Percentiles rank a stretch among this genome's conserved stretches.
phyloP scores from a whole-genome alignment of 2,329 filamentous ascomycete genomes.

The Aspergillus sp. region DNA sequence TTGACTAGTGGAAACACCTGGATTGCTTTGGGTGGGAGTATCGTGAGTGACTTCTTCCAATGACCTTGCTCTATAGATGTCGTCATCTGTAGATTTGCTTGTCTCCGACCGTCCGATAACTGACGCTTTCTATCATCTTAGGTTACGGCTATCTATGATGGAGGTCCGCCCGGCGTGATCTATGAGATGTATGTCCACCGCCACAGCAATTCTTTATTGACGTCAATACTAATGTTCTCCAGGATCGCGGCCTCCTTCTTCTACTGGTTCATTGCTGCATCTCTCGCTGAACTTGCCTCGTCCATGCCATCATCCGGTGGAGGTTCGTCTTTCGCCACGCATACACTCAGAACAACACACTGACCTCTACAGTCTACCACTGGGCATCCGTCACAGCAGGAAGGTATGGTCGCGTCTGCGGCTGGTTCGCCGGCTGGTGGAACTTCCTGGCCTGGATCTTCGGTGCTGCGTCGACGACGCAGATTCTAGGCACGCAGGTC shows the following conservation, averaged over 20 bases:
- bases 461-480: conserved; percentile 59
- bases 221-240: conserved; percentile 7
- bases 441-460: conserved; percentile 59
- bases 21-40: conserved; percentile 63
- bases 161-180: conserved; percentile 61
- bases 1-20: conserved; percentile 66
- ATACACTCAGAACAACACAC: neutral
- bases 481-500: conserved; percentile 61
- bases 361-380: conserved; percentile 55
- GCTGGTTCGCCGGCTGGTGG: conserved; percentile 49
- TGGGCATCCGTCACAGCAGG: conserved; percentile 62
- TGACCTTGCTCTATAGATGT: neutral
- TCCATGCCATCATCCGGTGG: conserved; percentile 62
- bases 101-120: neutral
- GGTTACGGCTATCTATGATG: conserved; percentile 59
- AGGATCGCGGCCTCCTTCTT: conserved; percentile 50
- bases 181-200: conserved; percentile 56
- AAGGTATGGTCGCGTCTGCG: conserved; percentile 53
- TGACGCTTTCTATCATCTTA: conserved; percentile 6
- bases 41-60: conserved; percentile 48
- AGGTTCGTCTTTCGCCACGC: conserved; percentile 27
- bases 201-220: neutral
- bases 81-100: too few species aligned
- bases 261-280: conserved; percentile 60
- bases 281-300: conserved; percentile 61